Evolutionary conservation across 2,329 filamentous ascomycete species (phyloP).

Genomic region (Pezicula carpinea): DNA sequence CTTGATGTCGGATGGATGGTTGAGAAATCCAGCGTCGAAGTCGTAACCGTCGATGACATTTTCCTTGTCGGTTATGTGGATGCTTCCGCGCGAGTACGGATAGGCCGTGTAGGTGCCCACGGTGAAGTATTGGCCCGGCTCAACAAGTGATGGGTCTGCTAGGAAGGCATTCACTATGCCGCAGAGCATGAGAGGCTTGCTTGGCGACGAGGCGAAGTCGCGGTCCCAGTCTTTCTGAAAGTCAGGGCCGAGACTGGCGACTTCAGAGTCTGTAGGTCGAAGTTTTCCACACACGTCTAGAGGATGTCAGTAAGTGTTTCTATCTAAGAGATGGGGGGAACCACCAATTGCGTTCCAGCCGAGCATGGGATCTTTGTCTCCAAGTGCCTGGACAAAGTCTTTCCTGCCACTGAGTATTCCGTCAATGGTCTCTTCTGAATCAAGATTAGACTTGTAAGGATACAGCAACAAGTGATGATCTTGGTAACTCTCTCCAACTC

Average conservation of each 20-base stretch:
- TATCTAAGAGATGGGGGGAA: conserved; percentile 11
- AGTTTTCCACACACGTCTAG: conserved; percentile 50
- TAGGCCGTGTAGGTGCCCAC: conserved; percentile 51
- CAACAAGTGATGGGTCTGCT: conserved; percentile 35
- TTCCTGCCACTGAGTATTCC: conserved; percentile 43
- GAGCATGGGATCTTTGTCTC: conserved; percentile 42
- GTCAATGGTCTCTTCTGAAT: conserved; percentile 47
- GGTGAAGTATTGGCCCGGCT: conserved; percentile 45
- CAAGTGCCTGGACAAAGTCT: conserved; percentile 40
- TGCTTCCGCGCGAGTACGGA: conserved; percentile 55
- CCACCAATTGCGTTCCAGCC: conserved; percentile 50
- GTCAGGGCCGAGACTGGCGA: conserved; percentile 45
- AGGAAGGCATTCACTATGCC: conserved; percentile 44
- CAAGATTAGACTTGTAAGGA: conserved; percentile 44
- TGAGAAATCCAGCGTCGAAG: conserved; percentile 55
- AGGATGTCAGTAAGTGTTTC: background rate
- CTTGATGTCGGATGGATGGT: conserved; percentile 50
- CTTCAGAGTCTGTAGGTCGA: conserved; percentile 50
- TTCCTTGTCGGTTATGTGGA: conserved; percentile 49
- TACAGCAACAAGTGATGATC: conserved; percentile 52
- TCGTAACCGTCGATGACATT: conserved; percentile 41
- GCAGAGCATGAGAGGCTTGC: conserved; percentile 41
- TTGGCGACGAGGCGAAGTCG: conserved; percentile 40
- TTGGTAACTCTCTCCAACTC: conserved; percentile 50
- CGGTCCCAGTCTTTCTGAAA: conserved; percentile 51